Evolutionary conservation across 768 basidiomycete genomes (phyloP), one percentile per base, ranked within the genome.

Genomic region (Albatrellus ellisii): DNA sequence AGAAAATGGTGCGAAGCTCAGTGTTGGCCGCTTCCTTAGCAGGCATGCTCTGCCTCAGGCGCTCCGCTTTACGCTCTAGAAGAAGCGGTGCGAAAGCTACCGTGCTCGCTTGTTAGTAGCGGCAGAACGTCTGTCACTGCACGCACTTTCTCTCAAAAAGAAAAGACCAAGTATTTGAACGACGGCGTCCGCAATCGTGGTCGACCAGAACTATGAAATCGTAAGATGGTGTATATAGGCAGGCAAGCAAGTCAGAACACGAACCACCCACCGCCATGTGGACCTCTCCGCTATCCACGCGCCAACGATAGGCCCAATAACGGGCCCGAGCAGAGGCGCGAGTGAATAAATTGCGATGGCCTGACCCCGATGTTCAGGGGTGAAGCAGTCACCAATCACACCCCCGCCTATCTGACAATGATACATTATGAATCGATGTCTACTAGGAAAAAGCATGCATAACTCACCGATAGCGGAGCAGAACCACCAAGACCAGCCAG

Each of bases 201-300:
- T 41, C 14, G 28, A 31, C 40, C 40, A 41, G 27, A 41, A 41
- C 40, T 41, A 20, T 5, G 15, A 25, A 8, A 28, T 17, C n/a
- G n/a, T n/a, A 39, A 12, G 14, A 31, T n/a, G 4, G 14, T 10
- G 15, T 14, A 18, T 17, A 8, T 11, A n/a, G 14, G 11, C 1
- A 21, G 3, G 2, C 27, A 41, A 4, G 14, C 4, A 22, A 9
- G 4, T 29, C 15, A 15, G 40, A 15, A 14, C 1, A 32, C 40
- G 15, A 56, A 73, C 75, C 36, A 81, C 78, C 81, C 79, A 84
- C 55, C 77, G 65, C 82, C 82, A 85, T 0, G 74, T 76, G 0
- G 75, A 68, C 28, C 60, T 62, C 36, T 82, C 63, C 0, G 76
- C 72, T 24, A 86, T 72, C 66, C 77, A 81, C 21, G 72, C 76